Base-by-base conservation (phyloP, 768 basidiomycete species). In the Coprinellus aureogranulatus region DNA sequence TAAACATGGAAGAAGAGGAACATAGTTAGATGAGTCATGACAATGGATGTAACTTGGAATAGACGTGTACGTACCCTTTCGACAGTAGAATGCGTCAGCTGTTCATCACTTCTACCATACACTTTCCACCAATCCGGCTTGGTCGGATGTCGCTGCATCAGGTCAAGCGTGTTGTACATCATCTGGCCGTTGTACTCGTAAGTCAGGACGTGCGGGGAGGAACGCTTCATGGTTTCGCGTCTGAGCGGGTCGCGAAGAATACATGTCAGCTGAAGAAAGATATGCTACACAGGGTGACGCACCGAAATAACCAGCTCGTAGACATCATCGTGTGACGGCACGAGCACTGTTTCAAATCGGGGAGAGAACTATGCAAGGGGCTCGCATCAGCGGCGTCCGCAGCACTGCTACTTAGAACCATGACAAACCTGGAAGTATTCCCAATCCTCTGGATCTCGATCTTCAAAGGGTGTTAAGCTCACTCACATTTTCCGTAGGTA, bases 61-160 rank as follows among this genome's bases (percentile, higher is more conserved):
- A n/a, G n/a, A n/a, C n/a, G n/a, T 34, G 31, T 3, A 49, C 48
- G 75, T 73, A 20, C 77, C 77, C 10, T 73, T 18, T 58, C 57
- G 18, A 34, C 40, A 23, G 57, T 77, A 25, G 65, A 70, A 42
- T 75, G 68, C 65, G 75, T 74, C 37, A 81, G 75, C 61, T 80
- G 78, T 53, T 81, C 80, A 54, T 80, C 80, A 6, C 64, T 67
- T 16, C 81, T 65, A 1, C 80, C 79, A 51, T 65, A 70, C 2
- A 79, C 59, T 49, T 63, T 72, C 66, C 70, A 80, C n/a, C 69
- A 59, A 6, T 66, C 64, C 1, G 62, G 63, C 18, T 75, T 71
- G 0, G 67, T 68, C 9, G 79, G 77, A 60, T 81, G 78, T 5
- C 63, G 72, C 20, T 68, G 30, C 16, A 81, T 50, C 1, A 80